These are phyloP conservation scores for Chrysosporium queenslandicum DNA, from an alignment of 2,329 filamentous ascomycete genomes.

Conservation along the genomic window DNA sequence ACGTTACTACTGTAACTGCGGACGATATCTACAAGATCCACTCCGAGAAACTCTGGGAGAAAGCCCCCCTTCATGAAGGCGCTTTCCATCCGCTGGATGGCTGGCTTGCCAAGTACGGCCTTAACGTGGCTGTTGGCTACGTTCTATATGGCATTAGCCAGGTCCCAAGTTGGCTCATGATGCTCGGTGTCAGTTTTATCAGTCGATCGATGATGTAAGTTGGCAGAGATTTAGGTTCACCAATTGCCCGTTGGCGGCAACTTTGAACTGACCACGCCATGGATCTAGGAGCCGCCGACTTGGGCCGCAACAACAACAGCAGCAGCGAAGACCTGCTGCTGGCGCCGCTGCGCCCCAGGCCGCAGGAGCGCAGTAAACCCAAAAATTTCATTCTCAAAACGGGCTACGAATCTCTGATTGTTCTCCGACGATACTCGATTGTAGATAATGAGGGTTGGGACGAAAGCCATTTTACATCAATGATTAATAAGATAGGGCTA, in stretches of 20 bases:
- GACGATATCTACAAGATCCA: slow-evolving; percentile 48
- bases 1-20: slow-evolving; percentile 48
- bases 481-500: slow-evolving; percentile 1
- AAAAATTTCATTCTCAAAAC: neutral
- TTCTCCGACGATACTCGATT: neutral
- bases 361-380: slow-evolving; percentile 11
- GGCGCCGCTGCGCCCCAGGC: slow-evolving; percentile 5
- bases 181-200: slow-evolving; percentile 53
- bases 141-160: slow-evolving; percentile 46
- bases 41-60: slow-evolving; percentile 47
- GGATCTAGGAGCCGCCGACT: slow-evolving; percentile 20
- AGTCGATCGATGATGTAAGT: slow-evolving; percentile 54
- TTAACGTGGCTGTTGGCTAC: slow-evolving; percentile 48
- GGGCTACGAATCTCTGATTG: neutral
- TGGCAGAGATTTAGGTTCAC: neutral
- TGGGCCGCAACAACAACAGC: neutral
- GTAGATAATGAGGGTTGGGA: slow-evolving; percentile 8
- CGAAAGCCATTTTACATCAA: neutral
- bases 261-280: slow-evolving; percentile 7
- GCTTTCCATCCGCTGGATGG: slow-evolving; percentile 53
- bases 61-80: slow-evolving; percentile 46
- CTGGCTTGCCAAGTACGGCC: slow-evolving; percentile 42
- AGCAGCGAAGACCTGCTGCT: slow-evolving; percentile 5
- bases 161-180: slow-evolving; percentile 55
- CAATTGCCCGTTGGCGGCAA: too few species aligned